A percentile compares a stretch with the other conserved stretches of the same genome.
Conservation (phyloP, 2,329 filamentous ascomycete genomes). For the Neoscytalidium dimidiatum region DNA sequence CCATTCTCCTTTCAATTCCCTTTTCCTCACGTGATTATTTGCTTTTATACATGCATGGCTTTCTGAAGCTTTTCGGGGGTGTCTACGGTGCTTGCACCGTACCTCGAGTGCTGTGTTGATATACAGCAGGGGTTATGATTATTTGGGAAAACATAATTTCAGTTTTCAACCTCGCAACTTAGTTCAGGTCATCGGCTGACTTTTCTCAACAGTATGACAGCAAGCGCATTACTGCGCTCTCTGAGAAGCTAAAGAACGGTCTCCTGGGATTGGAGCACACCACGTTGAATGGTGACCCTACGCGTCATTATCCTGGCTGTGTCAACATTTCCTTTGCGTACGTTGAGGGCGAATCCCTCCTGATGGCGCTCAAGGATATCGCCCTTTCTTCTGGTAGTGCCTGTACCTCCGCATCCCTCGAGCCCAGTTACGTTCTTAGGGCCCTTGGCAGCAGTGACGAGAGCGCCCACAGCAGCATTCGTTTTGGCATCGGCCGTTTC, state of each 20-base stretch:
- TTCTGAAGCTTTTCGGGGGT: slow-evolving; percentile 72
- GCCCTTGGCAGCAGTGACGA: slow-evolving; percentile 96
- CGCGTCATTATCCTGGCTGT: slow-evolving; percentile 89
- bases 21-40: slow-evolving; percentile 68
- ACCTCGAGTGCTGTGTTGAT: slow-evolving; percentile 42
- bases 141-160: slow-evolving; percentile 11
- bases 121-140: slow-evolving; percentile 69
- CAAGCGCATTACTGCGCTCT: slow-evolving; percentile 79
- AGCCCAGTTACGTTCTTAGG: slow-evolving; percentile 93
- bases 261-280: slow-evolving; percentile 91
- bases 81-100: slow-evolving; percentile 36
- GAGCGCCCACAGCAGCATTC: slow-evolving; percentile 95
- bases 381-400: slow-evolving; percentile 94
- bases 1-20: slow-evolving; percentile 23
- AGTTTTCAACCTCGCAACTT: not conserved
- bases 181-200: slow-evolving; percentile 21
- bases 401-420: slow-evolving; percentile 93
- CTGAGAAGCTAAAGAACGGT: slow-evolving; percentile 78
- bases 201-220: slow-evolving; percentile 73
- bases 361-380: slow-evolving; percentile 99
- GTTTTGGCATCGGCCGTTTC: slow-evolving; percentile 96
- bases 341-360: slow-evolving; percentile 93
- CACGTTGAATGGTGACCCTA: slow-evolving; percentile 79
- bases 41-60: slow-evolving; percentile 85
- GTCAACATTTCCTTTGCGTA: slow-evolving; percentile 99